Percentiles rank a stretch among this genome's conserved stretches.
Evolutionary conservation across 352 stramenopile species (phyloP).

Genomic region (Elongisporangium senticosum): DNA sequence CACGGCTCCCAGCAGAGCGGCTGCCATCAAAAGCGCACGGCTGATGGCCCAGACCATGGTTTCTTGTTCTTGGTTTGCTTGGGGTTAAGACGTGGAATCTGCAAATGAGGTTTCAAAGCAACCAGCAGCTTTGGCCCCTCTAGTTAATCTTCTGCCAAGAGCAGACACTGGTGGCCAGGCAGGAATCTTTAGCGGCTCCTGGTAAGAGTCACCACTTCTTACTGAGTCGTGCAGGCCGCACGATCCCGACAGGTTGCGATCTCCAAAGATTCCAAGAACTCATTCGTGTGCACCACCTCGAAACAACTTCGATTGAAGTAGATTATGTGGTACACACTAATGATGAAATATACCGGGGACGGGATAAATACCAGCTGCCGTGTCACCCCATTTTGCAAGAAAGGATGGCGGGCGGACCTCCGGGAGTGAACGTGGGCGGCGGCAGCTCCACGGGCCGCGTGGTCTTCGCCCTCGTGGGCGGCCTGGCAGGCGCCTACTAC

Average conservation of each 20-base stretch:
- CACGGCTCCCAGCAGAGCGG: conserved; percentile 11
- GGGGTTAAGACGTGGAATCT: background rate
- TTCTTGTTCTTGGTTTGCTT: background rate
- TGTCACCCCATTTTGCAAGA: background rate
- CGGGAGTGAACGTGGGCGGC: conserved; percentile 65
- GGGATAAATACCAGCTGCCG: background rate
- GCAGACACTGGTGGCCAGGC: too few relatives aligned
- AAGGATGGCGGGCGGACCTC: conserved; percentile 13
- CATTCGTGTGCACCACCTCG: background rate
- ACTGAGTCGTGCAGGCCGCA: too few relatives aligned
- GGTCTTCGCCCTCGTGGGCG: conserved; percentile 61
- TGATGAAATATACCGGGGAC: background rate
- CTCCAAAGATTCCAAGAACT: background rate
- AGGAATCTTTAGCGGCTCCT: too few relatives aligned
- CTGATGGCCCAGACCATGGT: conserved; percentile 19
- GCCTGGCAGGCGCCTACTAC: conserved; percentile 65
- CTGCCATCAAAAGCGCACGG: conserved; percentile 17
- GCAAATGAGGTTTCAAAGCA: background rate
- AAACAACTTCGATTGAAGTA: too few relatives aligned
- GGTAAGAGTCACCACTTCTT: too few relatives aligned
- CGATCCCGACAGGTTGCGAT: background rate
- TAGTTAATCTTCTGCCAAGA: too few relatives aligned
- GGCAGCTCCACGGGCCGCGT: conserved; percentile 62
- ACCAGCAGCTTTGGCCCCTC: too few relatives aligned
- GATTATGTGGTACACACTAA: background rate